phyloP scores from a whole-genome alignment of 1,284 basidiomycete genomes.

The Apiotrichum porosum region DNA sequence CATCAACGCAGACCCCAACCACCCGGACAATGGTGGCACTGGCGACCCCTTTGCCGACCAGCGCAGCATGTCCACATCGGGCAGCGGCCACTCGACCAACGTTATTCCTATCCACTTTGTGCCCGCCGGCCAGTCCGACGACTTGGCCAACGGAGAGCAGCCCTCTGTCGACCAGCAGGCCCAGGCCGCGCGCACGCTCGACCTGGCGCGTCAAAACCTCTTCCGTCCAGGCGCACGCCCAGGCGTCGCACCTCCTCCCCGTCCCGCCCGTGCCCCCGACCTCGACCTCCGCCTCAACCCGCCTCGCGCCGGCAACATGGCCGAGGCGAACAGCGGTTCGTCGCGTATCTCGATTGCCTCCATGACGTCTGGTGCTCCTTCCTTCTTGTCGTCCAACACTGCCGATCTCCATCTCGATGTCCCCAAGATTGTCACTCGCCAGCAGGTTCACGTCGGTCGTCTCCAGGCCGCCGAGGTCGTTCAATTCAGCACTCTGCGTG shows the following conservation, averaged over 20 bases:
- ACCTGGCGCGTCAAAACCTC: conserved; percentile 43
- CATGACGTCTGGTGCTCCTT: conserved; percentile 33
- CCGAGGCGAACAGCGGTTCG: conserved; percentile 3
- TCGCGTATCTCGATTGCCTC: conserved; percentile 38
- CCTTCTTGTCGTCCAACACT: conserved; percentile 43
- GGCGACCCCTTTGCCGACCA: conserved; percentile 45
- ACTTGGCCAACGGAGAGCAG: conserved; percentile 9
- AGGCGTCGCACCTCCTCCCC: conserved; percentile 23
- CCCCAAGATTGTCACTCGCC: conserved; percentile 47
- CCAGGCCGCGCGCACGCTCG: conserved; percentile 35
- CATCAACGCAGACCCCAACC: conserved; percentile 41
- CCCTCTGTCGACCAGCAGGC: conserved; percentile 7
- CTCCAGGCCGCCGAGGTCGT: conserved; percentile 48
- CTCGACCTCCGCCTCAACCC: conserved; percentile 44
- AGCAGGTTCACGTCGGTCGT: conserved; percentile 45
- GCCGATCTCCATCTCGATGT: conserved; percentile 45
- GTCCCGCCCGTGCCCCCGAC: conserved; percentile 47
- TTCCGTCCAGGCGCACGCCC: conserved; percentile 23
- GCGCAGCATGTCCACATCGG: conserved; percentile 36
- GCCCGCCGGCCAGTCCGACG: conserved; percentile 30
- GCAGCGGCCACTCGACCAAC: conserved; percentile 36
- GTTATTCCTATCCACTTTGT: conserved; percentile 49
- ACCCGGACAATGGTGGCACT: conserved; percentile 23
- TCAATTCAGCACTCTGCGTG: conserved; percentile 25
- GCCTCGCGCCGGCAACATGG: conserved; percentile 3